Conservation (phyloP, 2,329 filamentous ascomycete species). For the Eurotiales sp. region DNA sequence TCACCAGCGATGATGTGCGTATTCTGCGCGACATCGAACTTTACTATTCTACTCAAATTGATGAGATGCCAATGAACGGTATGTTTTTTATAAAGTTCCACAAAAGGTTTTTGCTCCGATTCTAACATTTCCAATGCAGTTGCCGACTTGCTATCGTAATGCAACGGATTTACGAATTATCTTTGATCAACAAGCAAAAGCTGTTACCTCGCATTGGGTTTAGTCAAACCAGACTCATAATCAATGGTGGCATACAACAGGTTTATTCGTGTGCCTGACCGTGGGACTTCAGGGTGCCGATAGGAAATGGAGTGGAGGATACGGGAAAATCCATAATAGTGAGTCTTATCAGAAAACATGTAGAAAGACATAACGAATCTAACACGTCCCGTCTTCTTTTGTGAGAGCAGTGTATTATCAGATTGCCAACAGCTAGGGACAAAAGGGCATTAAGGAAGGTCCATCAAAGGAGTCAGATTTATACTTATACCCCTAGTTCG, state of each 20-base stretch:
- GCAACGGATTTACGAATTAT: constrained; percentile 50
- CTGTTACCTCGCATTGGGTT: neutral
- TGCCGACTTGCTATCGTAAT: constrained; percentile 23
- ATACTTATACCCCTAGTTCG: neutral
- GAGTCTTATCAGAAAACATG: constrained; percentile 8
- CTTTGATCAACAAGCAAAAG: constrained; percentile 40
- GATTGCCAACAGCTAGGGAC: constrained; percentile 13
- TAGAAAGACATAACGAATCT: neutral
- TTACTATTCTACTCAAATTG: constrained; percentile 94
- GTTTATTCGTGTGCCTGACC: neutral
- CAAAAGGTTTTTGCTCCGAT: neutral
- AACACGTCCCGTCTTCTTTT: neutral
- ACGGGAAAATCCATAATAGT: constrained; percentile 13
- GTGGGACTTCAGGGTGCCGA: constrained; percentile 12
- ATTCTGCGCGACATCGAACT: constrained; percentile 96
- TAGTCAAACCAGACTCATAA: neutral
- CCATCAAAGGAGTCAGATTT: no score
- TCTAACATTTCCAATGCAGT: constrained; percentile 16
- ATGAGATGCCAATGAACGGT: constrained; percentile 98
- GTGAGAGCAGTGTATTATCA: constrained; percentile 7
- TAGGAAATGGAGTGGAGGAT: constrained; percentile 14
- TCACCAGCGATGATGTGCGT: constrained; percentile 95
- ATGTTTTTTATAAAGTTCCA: constrained; percentile 39
- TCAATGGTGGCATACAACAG: neutral
- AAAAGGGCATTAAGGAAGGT: no score